These are phyloP conservation scores for Ramaria sp. DNA, from an alignment of 768 basidiomycete species.

Conservation along the genomic window DNA sequence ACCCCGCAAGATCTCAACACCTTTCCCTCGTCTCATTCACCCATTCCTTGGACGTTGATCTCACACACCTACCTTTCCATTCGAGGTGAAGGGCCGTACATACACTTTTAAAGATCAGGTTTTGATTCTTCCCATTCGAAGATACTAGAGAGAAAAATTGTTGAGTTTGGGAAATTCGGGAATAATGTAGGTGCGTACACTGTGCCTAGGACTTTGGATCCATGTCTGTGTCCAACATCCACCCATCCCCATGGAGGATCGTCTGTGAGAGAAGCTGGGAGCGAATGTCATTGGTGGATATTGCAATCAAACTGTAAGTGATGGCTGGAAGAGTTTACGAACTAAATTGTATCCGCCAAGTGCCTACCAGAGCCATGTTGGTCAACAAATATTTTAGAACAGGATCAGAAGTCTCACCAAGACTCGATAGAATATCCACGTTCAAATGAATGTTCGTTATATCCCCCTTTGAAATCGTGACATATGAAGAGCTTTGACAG, in stretches of 20 bases:
- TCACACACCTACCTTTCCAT: too few relatives aligned
- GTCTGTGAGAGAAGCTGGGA: conserved; percentile 69
- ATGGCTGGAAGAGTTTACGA: neutral
- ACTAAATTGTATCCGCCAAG: conserved; percentile 8
- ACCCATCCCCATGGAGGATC: conserved; percentile 77
- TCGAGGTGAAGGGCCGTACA: conserved; percentile 40
- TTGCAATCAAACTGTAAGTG: neutral
- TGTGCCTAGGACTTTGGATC: conserved; percentile 69
- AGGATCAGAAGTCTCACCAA: conserved; percentile 2
- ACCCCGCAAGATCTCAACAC: too few relatives aligned
- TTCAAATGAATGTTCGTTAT: conserved; percentile 4
- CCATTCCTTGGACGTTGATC: too few relatives aligned
- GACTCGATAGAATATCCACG: conserved; percentile 9
- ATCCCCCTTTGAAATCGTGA: conserved; percentile 10
- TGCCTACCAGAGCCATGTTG: neutral
- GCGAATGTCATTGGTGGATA: too few relatives aligned
- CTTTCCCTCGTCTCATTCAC: too few relatives aligned
- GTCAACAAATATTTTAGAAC: neutral
- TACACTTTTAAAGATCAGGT: conserved; percentile 7
- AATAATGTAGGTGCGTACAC: conserved; percentile 49
- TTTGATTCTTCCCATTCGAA: conserved; percentile 36
- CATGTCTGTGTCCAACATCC: conserved; percentile 68
- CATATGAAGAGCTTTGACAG: conserved; percentile 3
- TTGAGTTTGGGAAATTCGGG: neutral
- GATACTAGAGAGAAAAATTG: conserved; percentile 31